Evolutionary conservation across 768 basidiomycete genomes (phyloP).

Genomic region (Leccinum subtestaceum): DNA sequence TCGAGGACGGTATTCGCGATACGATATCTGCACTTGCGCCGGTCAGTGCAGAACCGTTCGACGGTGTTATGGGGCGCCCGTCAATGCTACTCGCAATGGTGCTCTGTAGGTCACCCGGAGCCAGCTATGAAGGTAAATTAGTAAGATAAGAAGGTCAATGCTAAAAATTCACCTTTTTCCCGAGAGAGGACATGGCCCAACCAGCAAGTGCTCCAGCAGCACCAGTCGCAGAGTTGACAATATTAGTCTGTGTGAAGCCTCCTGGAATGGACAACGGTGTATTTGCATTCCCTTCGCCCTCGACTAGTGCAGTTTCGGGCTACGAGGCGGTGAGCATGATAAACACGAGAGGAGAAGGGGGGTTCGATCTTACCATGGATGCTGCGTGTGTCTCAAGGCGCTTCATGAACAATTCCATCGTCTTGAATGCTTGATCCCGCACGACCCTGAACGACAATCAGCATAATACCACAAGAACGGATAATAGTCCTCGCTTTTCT

Average conservation of each 20-base stretch:
- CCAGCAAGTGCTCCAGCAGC: slow-evolving; percentile 91
- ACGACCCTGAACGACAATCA: slow-evolving; percentile 58
- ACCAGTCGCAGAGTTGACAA: slow-evolving; percentile 85
- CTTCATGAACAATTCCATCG: slow-evolving; percentile 84
- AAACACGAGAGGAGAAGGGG: neutral
- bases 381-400: slow-evolving; percentile 75
- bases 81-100: slow-evolving; percentile 48
- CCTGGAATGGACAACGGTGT: slow-evolving; percentile 28
- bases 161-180: slow-evolving; percentile 60
- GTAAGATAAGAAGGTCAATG: neutral
- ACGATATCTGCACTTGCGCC: neutral
- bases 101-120: slow-evolving; percentile 68
- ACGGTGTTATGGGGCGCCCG: slow-evolving; percentile 44
- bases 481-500: slow-evolving; percentile 68
- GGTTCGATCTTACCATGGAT: slow-evolving; percentile 62
- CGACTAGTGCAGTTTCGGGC: slow-evolving; percentile 53
- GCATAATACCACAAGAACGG: neutral
- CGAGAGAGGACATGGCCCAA: slow-evolving; percentile 92
- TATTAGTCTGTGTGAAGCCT: slow-evolving; percentile 30
- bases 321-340: slow-evolving; percentile 21
- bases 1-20: slow-evolving; percentile 7
- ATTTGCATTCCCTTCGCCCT: slow-evolving; percentile 37
- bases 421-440: slow-evolving; percentile 94
- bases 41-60: neutral
- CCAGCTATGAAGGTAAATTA: slow-evolving; percentile 45